Evolutionary conservation across 2,329 filamentous ascomycete species (phyloP), one percentile per base, ranked within the genome.

Genomic region (Microdochium bolleyi): DNA sequence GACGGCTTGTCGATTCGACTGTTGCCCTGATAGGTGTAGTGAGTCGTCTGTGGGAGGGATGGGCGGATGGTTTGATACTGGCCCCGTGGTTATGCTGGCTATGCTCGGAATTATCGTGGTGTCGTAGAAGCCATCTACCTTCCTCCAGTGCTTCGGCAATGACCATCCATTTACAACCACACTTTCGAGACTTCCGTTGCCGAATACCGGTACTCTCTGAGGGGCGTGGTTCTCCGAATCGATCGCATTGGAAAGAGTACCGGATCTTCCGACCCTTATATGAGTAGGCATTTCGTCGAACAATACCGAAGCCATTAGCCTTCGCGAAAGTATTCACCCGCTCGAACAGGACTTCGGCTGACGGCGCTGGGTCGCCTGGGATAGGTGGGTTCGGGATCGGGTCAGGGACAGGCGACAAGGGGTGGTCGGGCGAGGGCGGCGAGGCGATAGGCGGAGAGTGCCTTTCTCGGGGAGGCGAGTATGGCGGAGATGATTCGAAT

Each of bases 1-100:
- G 38, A 51, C 54, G 54, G 54, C 54, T 57, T 52, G 46, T 51
- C 27, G 46, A 54, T 27, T 55, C 41, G 50, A 57, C 34, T 10
- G 54, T 55, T 41, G 53, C 38, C 50, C 48, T 55, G 22, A 55
- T 41, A 14, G 48, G 25, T 3, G n/a, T 48, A 19, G 54, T 54
- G n/a, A 57, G 49, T 22, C 55, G 3, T 30, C 54, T 27, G 38
- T 57, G 52, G 32, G 52, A 49, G 14, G 52, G 50, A 44, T 57
- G 52, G 3, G 55, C 55, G 37, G 53, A 54, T 21, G 50, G 49
- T 13, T 14, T 34, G 30, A 34, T 34, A 34, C 24, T 49, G 3
- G 8, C 16, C n/a, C 32, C 27, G 25, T 54, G 49, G 37, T 55
- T 54, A 25, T 55, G 52, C 13, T 55, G 49, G 19, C 32, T 27